These are phyloP conservation scores for Agaricus sinodeliciosus DNA, from an alignment of 768 basidiomycete genomes.

Conservation along the genomic window DNA sequence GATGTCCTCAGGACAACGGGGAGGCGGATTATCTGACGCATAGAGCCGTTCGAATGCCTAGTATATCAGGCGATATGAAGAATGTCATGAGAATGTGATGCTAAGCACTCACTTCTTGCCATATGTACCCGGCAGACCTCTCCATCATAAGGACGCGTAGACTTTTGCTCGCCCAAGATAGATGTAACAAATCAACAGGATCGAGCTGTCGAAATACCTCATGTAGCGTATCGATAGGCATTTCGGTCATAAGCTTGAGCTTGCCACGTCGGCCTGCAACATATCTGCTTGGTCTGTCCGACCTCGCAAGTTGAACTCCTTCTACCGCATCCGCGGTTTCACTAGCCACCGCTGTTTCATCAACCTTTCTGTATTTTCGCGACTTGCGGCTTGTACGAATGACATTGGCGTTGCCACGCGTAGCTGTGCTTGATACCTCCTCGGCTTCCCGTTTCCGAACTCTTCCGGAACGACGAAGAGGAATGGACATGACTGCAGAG, in stretches of 20 bases:
- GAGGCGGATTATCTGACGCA: not conserved
- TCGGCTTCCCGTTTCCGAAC: no score
- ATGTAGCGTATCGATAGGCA: constrained; percentile 26
- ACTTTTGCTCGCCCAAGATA: constrained; percentile 29
- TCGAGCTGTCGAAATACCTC: constrained; percentile 34
- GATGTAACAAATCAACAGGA: constrained; percentile 32
- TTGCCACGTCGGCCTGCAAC: constrained; percentile 18
- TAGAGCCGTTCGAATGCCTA: not conserved
- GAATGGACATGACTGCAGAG: no score
- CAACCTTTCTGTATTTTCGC: no score
- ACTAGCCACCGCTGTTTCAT: no score
- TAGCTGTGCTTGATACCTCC: no score
- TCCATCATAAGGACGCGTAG: constrained; percentile 27
- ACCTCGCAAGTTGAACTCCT: not conserved
- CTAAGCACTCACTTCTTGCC: constrained; percentile 22
- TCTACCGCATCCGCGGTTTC: no score
- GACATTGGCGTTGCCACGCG: no score
- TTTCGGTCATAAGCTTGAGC: constrained; percentile 22
- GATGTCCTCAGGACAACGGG: not conserved
- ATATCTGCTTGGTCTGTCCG: not conserved
- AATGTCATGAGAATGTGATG: not conserved
- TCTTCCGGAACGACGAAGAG: no score
- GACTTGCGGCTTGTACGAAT: no score
- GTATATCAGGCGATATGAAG: no score
- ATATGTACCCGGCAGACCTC: constrained; percentile 17